Conservation (phyloP, 768 basidiomycete genomes). For the Auricularia sp. region DNA sequence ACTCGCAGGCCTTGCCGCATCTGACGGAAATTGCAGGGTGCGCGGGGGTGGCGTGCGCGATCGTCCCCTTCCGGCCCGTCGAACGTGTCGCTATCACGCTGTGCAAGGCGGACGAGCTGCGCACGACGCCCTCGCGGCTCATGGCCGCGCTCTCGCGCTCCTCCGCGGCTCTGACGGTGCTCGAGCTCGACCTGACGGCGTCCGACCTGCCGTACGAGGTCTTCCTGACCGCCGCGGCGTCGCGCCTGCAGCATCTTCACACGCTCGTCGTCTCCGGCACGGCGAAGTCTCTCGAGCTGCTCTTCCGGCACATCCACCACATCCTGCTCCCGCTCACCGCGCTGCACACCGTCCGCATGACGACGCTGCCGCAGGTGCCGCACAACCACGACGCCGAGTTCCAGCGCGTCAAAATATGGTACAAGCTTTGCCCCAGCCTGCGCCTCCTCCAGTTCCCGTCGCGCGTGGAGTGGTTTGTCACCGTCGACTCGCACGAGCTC, state of each 20-base stretch:
- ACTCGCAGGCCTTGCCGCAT: not conserved
- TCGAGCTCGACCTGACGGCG: not conserved
- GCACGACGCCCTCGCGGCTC: not conserved
- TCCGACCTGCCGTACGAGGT: slow-evolving; percentile 1
- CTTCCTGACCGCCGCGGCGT: not conserved
- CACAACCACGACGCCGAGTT: slow-evolving; percentile 1
- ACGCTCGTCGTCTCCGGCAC: not conserved
- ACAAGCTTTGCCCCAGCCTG: not conserved
- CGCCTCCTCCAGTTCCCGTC: not conserved
- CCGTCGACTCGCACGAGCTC: slow-evolving; percentile 1
- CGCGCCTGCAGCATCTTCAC: not conserved
- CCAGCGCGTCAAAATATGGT: slow-evolving; percentile 2
- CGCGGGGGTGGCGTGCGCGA: not conserved
- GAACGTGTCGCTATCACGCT: not conserved
- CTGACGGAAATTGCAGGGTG: not conserved
- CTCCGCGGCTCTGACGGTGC: not conserved
- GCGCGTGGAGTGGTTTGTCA: slow-evolving; percentile 1
- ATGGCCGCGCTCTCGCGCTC: slow-evolving; percentile 2
- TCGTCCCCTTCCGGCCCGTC: not conserved
- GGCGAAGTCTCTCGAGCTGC: not conserved
- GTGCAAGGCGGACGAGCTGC: not conserved
- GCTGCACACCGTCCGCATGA: slow-evolving; percentile 3
- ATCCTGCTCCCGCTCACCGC: slow-evolving; percentile 1
- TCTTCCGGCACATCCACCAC: slow-evolving; percentile 3
- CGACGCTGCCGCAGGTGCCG: not conserved